Conservation (phyloP, 345 rosid species). For the Gossypium longicalyx region DNA sequence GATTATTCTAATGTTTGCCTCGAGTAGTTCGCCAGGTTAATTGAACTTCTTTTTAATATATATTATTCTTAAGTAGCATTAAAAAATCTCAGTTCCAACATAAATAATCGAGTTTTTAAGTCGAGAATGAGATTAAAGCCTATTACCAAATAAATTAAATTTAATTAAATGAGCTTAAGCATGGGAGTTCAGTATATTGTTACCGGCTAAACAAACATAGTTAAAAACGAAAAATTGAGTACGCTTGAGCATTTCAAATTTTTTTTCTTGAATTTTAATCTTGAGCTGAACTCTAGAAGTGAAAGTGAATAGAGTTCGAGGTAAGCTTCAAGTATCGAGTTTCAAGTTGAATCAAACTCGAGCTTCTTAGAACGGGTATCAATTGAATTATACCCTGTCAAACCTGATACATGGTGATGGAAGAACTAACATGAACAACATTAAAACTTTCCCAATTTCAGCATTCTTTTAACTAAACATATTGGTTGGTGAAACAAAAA, state of each 20-base stretch:
- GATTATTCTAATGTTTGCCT: not conserved
- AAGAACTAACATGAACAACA: not conserved
- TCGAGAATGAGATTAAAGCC: not conserved
- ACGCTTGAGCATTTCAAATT: not conserved
- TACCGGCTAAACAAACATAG: not conserved
- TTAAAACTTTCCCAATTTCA: not conserved
- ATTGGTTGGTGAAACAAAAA: conserved; percentile 1
- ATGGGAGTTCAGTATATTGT: not conserved
- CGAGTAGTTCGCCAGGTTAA: not conserved
- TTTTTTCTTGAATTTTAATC: not conserved
- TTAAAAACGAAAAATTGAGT: not conserved
- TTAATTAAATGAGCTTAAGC: not conserved
- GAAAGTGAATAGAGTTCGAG: not conserved
- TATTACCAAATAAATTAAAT: not conserved
- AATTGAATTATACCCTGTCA: not conserved
- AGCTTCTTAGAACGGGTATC: not conserved
- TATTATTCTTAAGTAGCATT: not conserved
- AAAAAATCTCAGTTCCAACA: not conserved
- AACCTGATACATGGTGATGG: not conserved
- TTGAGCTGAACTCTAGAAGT: not conserved
- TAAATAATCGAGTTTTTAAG: not conserved
- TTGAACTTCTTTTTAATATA: not conserved
- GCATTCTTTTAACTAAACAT: not conserved
- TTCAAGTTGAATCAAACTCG: not conserved
- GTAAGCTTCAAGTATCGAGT: not conserved